Percentiles rank a stretch among this genome's conserved stretches.
These are phyloP conservation scores for Fusarium piperis DNA, from an alignment of 2,329 filamentous ascomycete species.

Conservation along the genomic window DNA sequence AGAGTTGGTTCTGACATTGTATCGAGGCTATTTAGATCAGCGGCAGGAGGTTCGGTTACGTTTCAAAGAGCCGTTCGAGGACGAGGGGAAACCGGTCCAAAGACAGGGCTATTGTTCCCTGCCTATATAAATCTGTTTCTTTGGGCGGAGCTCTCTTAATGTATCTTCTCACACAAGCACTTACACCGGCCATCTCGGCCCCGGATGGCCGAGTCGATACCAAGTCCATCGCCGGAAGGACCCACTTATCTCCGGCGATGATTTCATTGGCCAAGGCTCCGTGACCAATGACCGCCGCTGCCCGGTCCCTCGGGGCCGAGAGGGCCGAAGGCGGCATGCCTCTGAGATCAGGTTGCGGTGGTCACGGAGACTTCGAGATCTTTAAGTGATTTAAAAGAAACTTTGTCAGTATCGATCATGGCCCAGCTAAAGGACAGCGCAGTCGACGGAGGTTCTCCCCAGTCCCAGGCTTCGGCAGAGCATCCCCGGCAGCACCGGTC, in stretches of 20 bases:
- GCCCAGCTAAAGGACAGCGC: background rate
- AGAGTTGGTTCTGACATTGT: background rate
- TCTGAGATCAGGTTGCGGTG: background rate
- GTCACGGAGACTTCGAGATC: background rate
- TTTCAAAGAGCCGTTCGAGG: background rate
- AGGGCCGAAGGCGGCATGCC: background rate
- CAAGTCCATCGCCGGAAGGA: background rate
- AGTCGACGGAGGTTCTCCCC: background rate
- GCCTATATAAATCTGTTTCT: background rate
- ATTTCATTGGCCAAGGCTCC: background rate
- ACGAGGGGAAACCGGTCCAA: background rate
- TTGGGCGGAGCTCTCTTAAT: background rate
- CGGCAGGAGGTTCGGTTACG: background rate
- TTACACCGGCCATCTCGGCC: background rate
- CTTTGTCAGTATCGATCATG: background rate
- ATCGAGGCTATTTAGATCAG: background rate
- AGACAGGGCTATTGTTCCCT: background rate
- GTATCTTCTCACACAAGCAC: background rate
- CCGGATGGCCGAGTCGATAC: background rate
- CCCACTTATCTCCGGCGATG: background rate
- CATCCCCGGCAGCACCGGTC: conserved; percentile 4
- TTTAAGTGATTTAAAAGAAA: background rate
- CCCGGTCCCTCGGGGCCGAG: background rate
- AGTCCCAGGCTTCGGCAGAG: background rate
- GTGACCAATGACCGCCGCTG: background rate